A percentile compares a stretch with the other conserved stretches of the same genome.
phyloP scores from a whole-genome alignment of 2,329 filamentous ascomycete species.

The Triangularia setosa region DNA sequence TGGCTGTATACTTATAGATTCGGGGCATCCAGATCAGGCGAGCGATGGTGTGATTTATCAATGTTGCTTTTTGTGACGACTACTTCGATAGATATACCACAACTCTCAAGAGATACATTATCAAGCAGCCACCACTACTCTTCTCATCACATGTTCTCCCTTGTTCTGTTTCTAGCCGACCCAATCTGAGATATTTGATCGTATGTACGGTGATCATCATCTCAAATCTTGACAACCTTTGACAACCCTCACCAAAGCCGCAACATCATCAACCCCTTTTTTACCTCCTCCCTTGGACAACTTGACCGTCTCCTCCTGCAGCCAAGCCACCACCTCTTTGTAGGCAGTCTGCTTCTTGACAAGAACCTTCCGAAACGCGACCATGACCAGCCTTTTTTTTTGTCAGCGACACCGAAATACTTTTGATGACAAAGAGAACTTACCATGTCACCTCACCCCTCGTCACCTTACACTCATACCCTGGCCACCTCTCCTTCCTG shows the following conservation, averaged over 20 bases:
- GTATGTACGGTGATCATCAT: too few relatives aligned
- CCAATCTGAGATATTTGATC: too few relatives aligned
- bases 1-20: too few relatives aligned
- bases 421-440: conserved; percentile 16
- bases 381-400: conserved; percentile 56
- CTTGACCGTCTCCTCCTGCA: conserved; percentile 47
- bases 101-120: too few relatives aligned
- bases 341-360: conserved; percentile 68
- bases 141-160: too few relatives aligned
- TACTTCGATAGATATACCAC: too few relatives aligned
- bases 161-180: too few relatives aligned
- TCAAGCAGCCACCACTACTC: too few relatives aligned
- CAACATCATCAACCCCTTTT: conserved; percentile 17
- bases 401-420: background rate
- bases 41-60: too few relatives aligned
- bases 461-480: conserved; percentile 57
- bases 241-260: conserved; percentile 15
- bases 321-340: conserved; percentile 61
- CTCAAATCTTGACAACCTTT: background rate
- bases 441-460: conserved; percentile 59
- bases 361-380: conserved; percentile 68
- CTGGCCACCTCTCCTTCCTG: conserved; percentile 42
- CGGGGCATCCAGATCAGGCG: too few relatives aligned
- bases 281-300: conserved; percentile 29
- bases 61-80: too few relatives aligned